Percentiles rank a stretch among this genome's conserved stretches.
phyloP scores from a whole-genome alignment of 768 basidiomycete genomes.

The Suillus cothurnatus region DNA sequence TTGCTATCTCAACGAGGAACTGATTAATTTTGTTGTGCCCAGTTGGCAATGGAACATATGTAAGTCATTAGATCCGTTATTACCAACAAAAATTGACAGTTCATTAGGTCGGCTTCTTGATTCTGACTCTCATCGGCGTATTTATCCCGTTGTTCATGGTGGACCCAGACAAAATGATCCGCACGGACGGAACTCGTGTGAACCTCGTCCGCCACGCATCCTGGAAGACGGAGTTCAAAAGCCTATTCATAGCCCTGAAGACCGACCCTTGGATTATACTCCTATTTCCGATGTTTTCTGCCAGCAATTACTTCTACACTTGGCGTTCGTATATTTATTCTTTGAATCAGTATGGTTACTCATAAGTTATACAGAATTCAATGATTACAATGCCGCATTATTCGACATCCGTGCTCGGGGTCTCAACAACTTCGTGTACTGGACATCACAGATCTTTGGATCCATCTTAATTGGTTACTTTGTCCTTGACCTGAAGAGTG shows the following conservation, averaged over 20 bases:
- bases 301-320: slow-evolving; percentile 84
- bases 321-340: slow-evolving; percentile 58
- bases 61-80: slow-evolving; percentile 32
- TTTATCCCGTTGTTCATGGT: slow-evolving; percentile 67
- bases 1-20: not conserved
- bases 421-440: slow-evolving; percentile 80
- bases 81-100: slow-evolving; percentile 5
- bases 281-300: slow-evolving; percentile 85
- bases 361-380: slow-evolving; percentile 59
- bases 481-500: slow-evolving; percentile 59
- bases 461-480: slow-evolving; percentile 67
- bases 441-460: slow-evolving; percentile 76
- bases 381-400: slow-evolving; percentile 74
- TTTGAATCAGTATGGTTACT: not conserved
- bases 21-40: slow-evolving; percentile 3
- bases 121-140: slow-evolving; percentile 70
- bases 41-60: slow-evolving; percentile 82
- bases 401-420: slow-evolving; percentile 83
- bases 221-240: slow-evolving; percentile 74
- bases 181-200: slow-evolving; percentile 74
- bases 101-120: slow-evolving; percentile 72
- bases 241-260: slow-evolving; percentile 65
- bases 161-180: slow-evolving; percentile 70
- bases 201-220: slow-evolving; percentile 62
- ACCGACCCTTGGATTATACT: slow-evolving; percentile 74